Evolutionary conservation across 23 red algal species (phyloP).

Genomic region (Chondrus crispus): DNA sequence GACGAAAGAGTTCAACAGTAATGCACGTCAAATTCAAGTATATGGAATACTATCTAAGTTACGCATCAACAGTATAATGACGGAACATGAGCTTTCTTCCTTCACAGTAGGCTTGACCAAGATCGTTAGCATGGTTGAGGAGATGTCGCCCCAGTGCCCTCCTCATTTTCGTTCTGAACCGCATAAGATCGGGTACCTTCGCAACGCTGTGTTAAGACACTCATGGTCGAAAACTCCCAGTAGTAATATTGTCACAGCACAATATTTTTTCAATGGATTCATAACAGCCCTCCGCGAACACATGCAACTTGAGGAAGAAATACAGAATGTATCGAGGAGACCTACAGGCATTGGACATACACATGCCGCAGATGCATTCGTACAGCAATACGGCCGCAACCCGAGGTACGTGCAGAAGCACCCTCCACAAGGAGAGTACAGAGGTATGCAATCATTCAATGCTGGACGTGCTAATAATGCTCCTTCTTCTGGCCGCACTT

Average conservation of each 20-base stretch:
- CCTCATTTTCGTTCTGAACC: constrained; percentile 3
- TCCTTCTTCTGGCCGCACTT: not conserved
- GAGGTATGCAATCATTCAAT: not conserved
- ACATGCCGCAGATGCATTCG: not conserved
- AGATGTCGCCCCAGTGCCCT: constrained; percentile 21
- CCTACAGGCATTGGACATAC: too few species aligned
- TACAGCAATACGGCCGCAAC: not conserved
- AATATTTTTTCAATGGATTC: constrained; percentile 44
- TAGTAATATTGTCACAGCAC: constrained; percentile 11
- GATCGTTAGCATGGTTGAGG: not conserved
- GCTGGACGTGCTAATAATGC: not conserved
- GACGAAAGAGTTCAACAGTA: constrained; percentile 36
- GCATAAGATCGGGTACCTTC: constrained; percentile 35
- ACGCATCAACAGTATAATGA: constrained; percentile 22
- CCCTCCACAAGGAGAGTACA: too few species aligned
- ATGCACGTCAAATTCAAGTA: constrained; percentile 28
- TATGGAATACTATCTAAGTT: not conserved
- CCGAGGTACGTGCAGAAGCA: not conserved
- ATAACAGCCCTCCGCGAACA: constrained; percentile 32
- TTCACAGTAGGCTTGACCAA: constrained; percentile 6
- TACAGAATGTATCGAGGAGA: too few species aligned
- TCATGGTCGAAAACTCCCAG: constrained; percentile 7
- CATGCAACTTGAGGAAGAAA: constrained; percentile 39
- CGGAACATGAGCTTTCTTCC: constrained; percentile 20
- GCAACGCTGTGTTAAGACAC: not conserved